Evolutionary conservation across 495 filamentous ascomycete species (phyloP), one percentile per base, ranked within the genome.

Genomic region (Trichocladium uniseriatum): DNA sequence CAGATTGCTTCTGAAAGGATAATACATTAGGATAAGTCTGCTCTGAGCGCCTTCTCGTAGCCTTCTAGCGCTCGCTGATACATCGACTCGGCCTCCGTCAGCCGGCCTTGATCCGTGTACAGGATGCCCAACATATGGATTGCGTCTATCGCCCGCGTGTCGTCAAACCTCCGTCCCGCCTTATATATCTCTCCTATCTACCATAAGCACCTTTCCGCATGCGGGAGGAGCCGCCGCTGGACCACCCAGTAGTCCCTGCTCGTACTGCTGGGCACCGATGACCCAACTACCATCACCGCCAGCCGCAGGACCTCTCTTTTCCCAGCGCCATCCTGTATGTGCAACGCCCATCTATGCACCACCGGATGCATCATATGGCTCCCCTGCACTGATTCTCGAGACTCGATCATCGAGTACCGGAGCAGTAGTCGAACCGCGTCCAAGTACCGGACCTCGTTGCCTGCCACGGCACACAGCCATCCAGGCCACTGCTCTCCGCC

Each of bases 321-420:
- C 24, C 22, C 18, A 16, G 50, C 29, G 21, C 48, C 20, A 53
- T 52, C 52, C 43, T 59, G 49, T 24, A 56, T 50, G 19, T 60
- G 38, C 24, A 43, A 51, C 22, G 48, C 57, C 62, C 54, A 68
- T 55, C 59, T 60, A 52, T 69, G 56, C 27, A 66, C 59, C 29
- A 66, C 63, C 44, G 53, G 52, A 45, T 69, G 61, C 42, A 65
- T 66, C 45, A 50, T 54, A 55, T 64, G 56, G 48, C 38, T 49
- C 5, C 55, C 52, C 37, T 39, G 48, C 36, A 48, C 50, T 3
- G 45, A 49, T 39, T 66, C 54, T 35, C 51, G 41, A 18, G 47
- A 36, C 48, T 67, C 53, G 56, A 69, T 60, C 40, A 67, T 60
- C 18, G 58, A 65, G 48, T 59, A 63, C 45, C 55, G 48, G 32